Evolutionary conservation across 2,329 filamentous ascomycete genomes (phyloP), one percentile per base, ranked within the genome.

Genomic region (Stachybotrys chartarum): DNA sequence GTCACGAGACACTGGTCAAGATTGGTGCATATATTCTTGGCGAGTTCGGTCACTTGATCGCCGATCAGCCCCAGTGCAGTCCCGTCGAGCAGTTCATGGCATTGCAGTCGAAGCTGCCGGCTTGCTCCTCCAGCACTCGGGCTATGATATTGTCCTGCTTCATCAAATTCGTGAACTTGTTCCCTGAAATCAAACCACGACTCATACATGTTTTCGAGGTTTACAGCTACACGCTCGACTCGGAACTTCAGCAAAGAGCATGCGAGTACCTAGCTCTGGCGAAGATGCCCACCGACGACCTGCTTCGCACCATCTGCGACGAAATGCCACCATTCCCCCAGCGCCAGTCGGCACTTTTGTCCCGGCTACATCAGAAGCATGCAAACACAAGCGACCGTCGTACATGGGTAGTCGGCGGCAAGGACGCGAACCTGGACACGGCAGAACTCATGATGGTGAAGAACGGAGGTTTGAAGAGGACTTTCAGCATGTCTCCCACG

Each of bases 311-410:
- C 0, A 86, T 99, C 6, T 96, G 92, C 70, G 94, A 99, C 64
- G 94, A 99, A 70, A 99, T 99, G 95, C 94, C 94, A 3, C 92
- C 94, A 0, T 99, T 97, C 74, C 95, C 94, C 0, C 92, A 99
- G 70, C 81, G 95, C 57, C 87, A 96, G 56, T 97, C 94, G 6
- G 93, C 94, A 1, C 78, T 99, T 31, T 78, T 99, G 11, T 97
- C 93, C 45, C 83, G 94, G 56, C 80, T 99, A 52, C 93, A 99
- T 72, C 91, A 96, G 72, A 97, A 96, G 75, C 91, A 95, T 65
- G 89, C 88, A 51, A 90, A 88, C 58, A 94, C 91, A 14, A 96
- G 90, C 68, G 94, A 99, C 71, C 95, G 95, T 75, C 84, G 93
- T 58, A 97, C 94, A 1, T 99, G 94, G 94, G 87, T 97, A 30